Percentiles rank a stretch among this genome's conserved stretches.
phyloP scores from a whole-genome alignment of 495 filamentous ascomycete species.

The Sabuloglossum arenarium region DNA sequence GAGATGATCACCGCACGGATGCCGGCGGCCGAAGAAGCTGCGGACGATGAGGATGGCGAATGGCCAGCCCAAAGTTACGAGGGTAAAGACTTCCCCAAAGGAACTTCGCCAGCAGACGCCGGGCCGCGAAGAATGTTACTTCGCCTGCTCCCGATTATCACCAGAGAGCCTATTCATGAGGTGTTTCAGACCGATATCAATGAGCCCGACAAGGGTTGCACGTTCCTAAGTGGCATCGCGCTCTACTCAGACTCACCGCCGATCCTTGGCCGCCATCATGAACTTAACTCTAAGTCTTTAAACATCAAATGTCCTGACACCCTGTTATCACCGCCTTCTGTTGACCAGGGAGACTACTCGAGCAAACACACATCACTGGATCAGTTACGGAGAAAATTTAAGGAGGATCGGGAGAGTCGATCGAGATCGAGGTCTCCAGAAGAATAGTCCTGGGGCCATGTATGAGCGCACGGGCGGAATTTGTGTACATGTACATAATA shows the following conservation, averaged over 20 bases:
- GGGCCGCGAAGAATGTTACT: constrained; percentile 22
- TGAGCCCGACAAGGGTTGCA: constrained; percentile 20
- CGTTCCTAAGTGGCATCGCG: constrained; percentile 29
- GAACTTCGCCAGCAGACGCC: constrained; percentile 3
- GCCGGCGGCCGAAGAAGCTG: constrained; percentile 22
- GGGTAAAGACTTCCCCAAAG: constrained; percentile 10
- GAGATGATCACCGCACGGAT: constrained; percentile 37
- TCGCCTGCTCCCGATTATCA: constrained; percentile 32
- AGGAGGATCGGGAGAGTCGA: not conserved
- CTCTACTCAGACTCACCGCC: constrained; percentile 34
- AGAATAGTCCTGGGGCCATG: not conserved
- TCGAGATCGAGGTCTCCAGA: not conserved
- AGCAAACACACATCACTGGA: not conserved
- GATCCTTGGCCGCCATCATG: constrained; percentile 26
- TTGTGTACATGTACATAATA: not conserved
- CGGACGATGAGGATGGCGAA: constrained; percentile 15
- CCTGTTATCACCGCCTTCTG: not conserved
- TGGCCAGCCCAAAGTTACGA: constrained; percentile 26
- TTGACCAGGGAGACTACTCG: not conserved
- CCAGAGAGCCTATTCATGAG: constrained; percentile 34
- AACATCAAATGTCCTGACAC: not conserved
- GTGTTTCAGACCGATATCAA: constrained; percentile 24
- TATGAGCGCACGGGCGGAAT: not conserved
- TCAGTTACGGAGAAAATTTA: not conserved
- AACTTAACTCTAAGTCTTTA: constrained; percentile 16